Percentiles rank a stretch among this genome's conserved stretches.
Conservation (phyloP, 768 basidiomycete genomes). For the Udeniomyces megalosporus region DNA sequence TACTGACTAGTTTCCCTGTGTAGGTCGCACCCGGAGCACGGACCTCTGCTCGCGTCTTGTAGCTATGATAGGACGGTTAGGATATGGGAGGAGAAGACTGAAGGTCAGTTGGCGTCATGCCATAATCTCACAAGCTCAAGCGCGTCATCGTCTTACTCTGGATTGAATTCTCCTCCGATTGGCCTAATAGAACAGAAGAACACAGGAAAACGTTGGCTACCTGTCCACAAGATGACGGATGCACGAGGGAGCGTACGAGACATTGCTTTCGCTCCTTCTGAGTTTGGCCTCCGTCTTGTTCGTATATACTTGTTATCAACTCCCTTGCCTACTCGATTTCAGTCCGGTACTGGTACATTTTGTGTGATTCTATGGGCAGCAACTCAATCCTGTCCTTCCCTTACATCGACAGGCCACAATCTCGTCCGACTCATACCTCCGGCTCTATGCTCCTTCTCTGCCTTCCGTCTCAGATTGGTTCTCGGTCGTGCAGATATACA, state of each 20-base stretch:
- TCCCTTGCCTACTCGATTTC: neutral
- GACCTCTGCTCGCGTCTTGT: conserved; percentile 65
- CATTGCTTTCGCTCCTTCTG: conserved; percentile 73
- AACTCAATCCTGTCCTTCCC: neutral
- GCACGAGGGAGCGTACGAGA: conserved; percentile 69
- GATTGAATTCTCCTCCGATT: neutral
- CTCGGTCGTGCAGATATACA: conserved; percentile 20
- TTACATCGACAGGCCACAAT: conserved; percentile 51
- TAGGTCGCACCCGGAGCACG: conserved; percentile 78
- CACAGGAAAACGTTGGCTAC: conserved; percentile 3
- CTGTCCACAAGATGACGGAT: conserved; percentile 40
- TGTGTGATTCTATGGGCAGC: too few species aligned
- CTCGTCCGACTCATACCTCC: conserved; percentile 67
- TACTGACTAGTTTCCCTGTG: neutral
- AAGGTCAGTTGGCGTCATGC: neutral
- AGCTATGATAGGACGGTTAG: conserved; percentile 85
- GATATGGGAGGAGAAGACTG: conserved; percentile 58
- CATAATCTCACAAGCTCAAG: neutral
- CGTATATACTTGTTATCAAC: neutral
- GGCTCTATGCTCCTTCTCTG: conserved; percentile 55
- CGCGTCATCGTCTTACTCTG: neutral
- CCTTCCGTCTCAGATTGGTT: conserved; percentile 29
- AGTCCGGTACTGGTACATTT: conserved; percentile 2
- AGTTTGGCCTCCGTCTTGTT: conserved; percentile 77
- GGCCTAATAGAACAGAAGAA: neutral